A percentile compares a stretch with the other conserved stretches of the same genome.
These are phyloP conservation scores for Ensete ventricosum DNA, from an alignment of 176 grass and related monocot species.

Conservation along the genomic window DNA sequence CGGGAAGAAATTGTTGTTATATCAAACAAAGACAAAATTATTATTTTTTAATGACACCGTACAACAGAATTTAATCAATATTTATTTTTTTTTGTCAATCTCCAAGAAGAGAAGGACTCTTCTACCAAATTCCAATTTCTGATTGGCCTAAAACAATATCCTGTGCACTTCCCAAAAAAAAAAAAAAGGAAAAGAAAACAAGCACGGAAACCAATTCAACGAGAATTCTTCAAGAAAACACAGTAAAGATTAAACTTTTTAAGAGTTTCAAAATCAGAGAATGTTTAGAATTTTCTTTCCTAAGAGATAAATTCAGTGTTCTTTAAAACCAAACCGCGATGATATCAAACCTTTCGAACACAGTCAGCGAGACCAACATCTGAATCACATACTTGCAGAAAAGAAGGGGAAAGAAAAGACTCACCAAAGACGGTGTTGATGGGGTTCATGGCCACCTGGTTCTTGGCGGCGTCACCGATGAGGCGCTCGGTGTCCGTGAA, in stretches of 20 bases:
- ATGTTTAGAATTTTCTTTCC: neutral
- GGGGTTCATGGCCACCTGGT: slow-evolving; percentile 25
- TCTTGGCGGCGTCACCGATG: slow-evolving; percentile 34
- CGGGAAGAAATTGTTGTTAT: no score
- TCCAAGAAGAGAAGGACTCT: no score
- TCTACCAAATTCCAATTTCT: no score
- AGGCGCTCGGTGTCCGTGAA: slow-evolving; percentile 65
- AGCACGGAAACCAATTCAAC: no score
- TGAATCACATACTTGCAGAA: neutral
- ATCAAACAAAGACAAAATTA: no score
- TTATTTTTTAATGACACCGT: no score
- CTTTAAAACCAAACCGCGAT: neutral
- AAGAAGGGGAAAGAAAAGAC: neutral
- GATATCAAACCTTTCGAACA: neutral
- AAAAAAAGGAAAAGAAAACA: neutral
- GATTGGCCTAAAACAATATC: neutral
- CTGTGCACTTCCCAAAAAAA: neutral
- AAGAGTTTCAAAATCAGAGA: neutral
- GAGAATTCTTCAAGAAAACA: neutral
- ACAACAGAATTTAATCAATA: no score
- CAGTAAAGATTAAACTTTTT: neutral
- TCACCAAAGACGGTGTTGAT: slow-evolving; percentile 15
- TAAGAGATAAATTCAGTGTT: neutral
- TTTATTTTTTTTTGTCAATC: no score
- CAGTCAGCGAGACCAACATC: neutral